Evolutionary conservation across 2,329 filamentous ascomycete genomes (phyloP).

Genomic region (Parascedosporium putredinis): DNA sequence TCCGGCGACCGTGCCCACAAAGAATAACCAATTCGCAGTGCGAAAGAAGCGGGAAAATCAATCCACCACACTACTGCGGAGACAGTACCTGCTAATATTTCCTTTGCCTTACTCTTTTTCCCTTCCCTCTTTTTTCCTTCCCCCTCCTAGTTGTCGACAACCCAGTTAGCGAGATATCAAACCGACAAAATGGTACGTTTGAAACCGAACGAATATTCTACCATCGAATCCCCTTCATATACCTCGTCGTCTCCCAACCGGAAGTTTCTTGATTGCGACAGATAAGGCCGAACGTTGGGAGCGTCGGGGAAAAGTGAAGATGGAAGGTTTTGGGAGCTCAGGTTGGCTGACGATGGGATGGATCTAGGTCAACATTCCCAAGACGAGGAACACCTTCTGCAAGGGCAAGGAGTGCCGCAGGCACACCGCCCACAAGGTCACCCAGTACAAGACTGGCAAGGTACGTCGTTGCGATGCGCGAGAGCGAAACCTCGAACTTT

Average conservation of each 20-base stretch:
- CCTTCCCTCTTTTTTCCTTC: not conserved
- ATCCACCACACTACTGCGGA: not conserved
- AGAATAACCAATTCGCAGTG: not conserved
- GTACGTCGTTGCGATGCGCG: slow-evolving; percentile 28
- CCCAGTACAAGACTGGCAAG: slow-evolving; percentile 96
- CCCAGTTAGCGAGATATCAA: slow-evolving; percentile 2
- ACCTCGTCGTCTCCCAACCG: too few species aligned
- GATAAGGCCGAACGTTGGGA: not conserved
- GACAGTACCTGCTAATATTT: not conserved
- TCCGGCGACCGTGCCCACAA: not conserved
- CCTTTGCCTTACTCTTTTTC: not conserved
- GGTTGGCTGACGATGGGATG: slow-evolving; percentile 13
- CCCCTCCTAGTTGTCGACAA: not conserved
- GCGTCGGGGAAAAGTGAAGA: not conserved
- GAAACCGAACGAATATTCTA: slow-evolving; percentile 13
- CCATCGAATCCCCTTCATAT: too few species aligned
- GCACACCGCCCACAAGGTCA: slow-evolving; percentile 87
- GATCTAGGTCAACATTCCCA: slow-evolving; percentile 84
- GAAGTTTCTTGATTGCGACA: not conserved
- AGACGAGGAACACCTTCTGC: slow-evolving; percentile 96
- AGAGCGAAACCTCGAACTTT: too few species aligned
- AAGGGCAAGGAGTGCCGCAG: slow-evolving; percentile 91
- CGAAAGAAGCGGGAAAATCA: not conserved
- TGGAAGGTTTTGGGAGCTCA: not conserved
- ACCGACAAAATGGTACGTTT: slow-evolving; percentile 38